These are phyloP conservation scores for Lophiotrema nucula DNA, from an alignment of 495 filamentous ascomycete genomes.

Conservation along the genomic window DNA sequence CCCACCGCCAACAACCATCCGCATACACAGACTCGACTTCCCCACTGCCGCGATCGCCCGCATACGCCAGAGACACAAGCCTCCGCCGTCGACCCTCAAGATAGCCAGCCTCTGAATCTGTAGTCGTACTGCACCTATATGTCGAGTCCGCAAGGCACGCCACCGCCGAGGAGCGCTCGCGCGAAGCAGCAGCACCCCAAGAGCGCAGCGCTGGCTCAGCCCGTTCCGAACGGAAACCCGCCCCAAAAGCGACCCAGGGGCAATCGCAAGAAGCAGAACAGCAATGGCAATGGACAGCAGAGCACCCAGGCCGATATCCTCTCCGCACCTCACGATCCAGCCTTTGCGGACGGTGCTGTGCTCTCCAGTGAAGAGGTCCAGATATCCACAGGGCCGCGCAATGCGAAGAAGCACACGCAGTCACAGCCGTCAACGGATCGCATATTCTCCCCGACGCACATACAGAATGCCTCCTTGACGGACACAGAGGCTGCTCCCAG, in stretches of 20 bases:
- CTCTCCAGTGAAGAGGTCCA: slow-evolving; percentile 25
- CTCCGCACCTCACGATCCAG: too few species aligned
- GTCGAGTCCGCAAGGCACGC: slow-evolving; percentile 15
- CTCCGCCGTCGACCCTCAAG: slow-evolving; percentile 26
- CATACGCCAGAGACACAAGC: background rate
- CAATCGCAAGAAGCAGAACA: slow-evolving; percentile 26
- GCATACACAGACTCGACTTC: slow-evolving; percentile 6
- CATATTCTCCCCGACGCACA: slow-evolving; percentile 14
- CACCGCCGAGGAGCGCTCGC: slow-evolving; percentile 23
- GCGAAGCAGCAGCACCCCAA: slow-evolving; percentile 32
- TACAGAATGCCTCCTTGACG: slow-evolving; percentile 14
- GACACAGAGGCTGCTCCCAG: slow-evolving; percentile 16
- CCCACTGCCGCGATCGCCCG: background rate
- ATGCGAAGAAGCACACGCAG: slow-evolving; percentile 16
- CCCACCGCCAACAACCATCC: background rate
- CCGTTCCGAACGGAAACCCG: slow-evolving; percentile 5
- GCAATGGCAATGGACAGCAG: too few species aligned
- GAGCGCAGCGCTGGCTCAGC: slow-evolving; percentile 20
- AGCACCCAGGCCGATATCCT: too few species aligned
- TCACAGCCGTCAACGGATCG: slow-evolving; percentile 21
- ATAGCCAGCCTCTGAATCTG: background rate
- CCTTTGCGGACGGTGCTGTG: slow-evolving; percentile 16
- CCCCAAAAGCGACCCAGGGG: slow-evolving; percentile 11
- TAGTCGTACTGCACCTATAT: slow-evolving; percentile 8
- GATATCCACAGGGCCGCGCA: slow-evolving; percentile 11